These are phyloP conservation scores for Phalaenopsis equestris DNA, from an alignment of 106 monocot species.

Conservation along the genomic window DNA sequence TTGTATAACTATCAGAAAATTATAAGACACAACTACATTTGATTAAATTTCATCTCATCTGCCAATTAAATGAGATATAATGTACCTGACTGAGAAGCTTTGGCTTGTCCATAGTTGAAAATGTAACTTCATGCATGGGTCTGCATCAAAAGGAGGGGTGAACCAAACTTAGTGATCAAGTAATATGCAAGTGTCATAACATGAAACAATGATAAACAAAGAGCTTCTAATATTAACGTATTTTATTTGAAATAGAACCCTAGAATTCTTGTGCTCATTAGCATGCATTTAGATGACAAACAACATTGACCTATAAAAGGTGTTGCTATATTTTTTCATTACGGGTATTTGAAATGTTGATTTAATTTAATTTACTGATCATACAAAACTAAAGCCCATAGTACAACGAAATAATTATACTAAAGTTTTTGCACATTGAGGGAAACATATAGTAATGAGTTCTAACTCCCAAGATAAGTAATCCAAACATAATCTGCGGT, in stretches of 20 bases:
- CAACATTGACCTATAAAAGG: neutral
- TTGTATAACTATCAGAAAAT: neutral
- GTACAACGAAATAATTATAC: neutral
- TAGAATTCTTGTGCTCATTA: neutral
- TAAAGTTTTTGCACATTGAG: neutral
- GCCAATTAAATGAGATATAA: neutral
- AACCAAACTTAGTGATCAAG: neutral
- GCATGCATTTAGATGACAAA: neutral
- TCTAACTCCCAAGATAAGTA: neutral
- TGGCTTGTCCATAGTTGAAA: constrained; percentile 59
- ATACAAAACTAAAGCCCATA: neutral
- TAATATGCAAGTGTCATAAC: neutral
- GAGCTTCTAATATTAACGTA: neutral
- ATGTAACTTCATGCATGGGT: constrained; percentile 66
- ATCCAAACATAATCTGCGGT: neutral
- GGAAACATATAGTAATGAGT: neutral
- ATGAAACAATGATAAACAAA: neutral
- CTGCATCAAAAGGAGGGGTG: constrained; percentile 17
- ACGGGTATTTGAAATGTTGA: neutral
- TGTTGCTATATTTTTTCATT: neutral
- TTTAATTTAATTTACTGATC: neutral
- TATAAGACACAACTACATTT: neutral
- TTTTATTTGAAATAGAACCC: neutral
- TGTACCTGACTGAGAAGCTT: constrained; percentile 67
- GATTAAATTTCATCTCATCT: neutral